Conservation (phyloP, 257 asterid genomes). For the Mentha longifolia region DNA sequence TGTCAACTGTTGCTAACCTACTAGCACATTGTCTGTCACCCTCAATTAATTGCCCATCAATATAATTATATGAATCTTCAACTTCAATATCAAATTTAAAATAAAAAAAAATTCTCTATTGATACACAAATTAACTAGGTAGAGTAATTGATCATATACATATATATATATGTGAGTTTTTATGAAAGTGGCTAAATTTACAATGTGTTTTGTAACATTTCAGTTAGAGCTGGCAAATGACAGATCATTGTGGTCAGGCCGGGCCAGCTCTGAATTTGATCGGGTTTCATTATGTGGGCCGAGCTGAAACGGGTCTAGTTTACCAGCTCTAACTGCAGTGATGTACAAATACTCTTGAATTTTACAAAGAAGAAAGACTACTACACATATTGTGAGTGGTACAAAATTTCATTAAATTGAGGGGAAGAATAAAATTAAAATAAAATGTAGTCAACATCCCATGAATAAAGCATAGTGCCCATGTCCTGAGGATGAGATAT, state of each 20-base stretch:
- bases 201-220: too few relatives aligned
- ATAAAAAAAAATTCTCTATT: too few relatives aligned
- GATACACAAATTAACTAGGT: too few relatives aligned
- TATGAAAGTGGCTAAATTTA: too few relatives aligned
- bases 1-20: constrained; percentile 47
- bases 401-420: not conserved
- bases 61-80: not conserved
- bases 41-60: constrained; percentile 24
- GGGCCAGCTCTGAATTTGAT: too few relatives aligned
- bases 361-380: not conserved
- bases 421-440: constrained; percentile 4
- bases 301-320: too few relatives aligned
- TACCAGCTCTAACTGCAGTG: not conserved
- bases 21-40: constrained; percentile 34
- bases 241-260: too few relatives aligned
- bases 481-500: constrained; percentile 51
- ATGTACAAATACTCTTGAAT: not conserved
- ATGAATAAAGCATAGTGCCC: constrained; percentile 48
- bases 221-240: too few relatives aligned
- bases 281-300: too few relatives aligned
- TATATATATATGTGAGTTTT: too few relatives aligned
- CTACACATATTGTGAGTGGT: not conserved
- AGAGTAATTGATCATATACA: too few relatives aligned
- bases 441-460: constrained; percentile 33
- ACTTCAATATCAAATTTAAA: not conserved